Conservation (phyloP, 2,329 filamentous ascomycete genomes). For the Trichocomaceae sp. region DNA sequence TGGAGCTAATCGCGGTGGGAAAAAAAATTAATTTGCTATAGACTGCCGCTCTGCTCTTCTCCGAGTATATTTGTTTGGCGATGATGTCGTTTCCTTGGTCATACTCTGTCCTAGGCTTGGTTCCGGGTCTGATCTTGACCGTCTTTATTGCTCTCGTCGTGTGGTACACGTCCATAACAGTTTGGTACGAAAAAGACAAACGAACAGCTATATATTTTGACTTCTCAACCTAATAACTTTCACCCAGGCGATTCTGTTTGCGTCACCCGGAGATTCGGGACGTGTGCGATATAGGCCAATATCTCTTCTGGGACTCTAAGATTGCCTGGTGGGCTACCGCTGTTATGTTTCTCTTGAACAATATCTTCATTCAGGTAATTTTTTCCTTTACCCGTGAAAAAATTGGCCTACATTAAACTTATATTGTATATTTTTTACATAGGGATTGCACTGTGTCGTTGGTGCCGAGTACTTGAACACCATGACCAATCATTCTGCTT, state of each 20-base stretch:
- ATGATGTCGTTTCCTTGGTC: constrained; percentile 98
- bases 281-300: constrained; percentile 92
- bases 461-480: constrained; percentile 87
- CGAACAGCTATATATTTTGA: neutral
- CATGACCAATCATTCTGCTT: constrained; percentile 65
- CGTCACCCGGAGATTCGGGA: constrained; percentile 86
- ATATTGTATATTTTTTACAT: neutral
- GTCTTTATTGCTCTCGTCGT: constrained; percentile 70
- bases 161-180: constrained; percentile 69
- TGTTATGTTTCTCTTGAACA: constrained; percentile 88
- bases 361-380: constrained; percentile 73
- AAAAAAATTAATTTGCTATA: constrained; percentile 30
- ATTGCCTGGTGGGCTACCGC: constrained; percentile 65
- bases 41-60: constrained; percentile 85
- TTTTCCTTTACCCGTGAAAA: no score
- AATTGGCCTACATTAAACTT: neutral
- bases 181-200: constrained; percentile 49
- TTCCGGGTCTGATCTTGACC: constrained; percentile 79
- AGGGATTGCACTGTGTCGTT: constrained; percentile 74
- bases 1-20: neutral
- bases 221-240: constrained; percentile 4
- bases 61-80: constrained; percentile 85
- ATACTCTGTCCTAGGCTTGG: constrained; percentile 78
- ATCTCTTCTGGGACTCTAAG: constrained; percentile 79
- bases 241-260: constrained; percentile 75